Evolutionary conservation across 2,329 filamentous ascomycete genomes (phyloP).

Genomic region (Cercospora beticola): DNA sequence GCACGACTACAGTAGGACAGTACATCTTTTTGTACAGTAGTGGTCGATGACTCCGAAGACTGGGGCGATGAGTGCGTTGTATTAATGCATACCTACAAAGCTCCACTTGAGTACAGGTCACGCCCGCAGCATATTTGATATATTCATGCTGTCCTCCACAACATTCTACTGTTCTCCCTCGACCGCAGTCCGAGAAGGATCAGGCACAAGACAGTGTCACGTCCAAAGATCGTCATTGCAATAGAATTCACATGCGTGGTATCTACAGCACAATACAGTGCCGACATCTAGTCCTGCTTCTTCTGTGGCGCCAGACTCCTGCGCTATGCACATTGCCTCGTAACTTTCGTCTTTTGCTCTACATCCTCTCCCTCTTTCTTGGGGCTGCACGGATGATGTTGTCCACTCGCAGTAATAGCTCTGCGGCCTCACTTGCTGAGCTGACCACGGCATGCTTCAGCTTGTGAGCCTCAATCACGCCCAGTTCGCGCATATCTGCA

Average conservation of each 20-base stretch:
- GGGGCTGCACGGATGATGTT: conserved; percentile 96
- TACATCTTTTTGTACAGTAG: neutral
- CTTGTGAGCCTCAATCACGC: conserved; percentile 98
- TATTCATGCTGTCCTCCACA: neutral
- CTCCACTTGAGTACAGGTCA: neutral
- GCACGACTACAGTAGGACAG: neutral
- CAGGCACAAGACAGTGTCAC: neutral
- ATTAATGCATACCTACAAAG: neutral
- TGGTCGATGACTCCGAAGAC: neutral
- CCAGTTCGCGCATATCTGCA: conserved; percentile 90
- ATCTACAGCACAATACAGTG: conserved; percentile 1
- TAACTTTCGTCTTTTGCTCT: conserved; percentile 29
- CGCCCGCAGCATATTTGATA: neutral
- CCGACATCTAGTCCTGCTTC: conserved; percentile 5
- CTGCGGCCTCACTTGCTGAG: conserved; percentile 91
- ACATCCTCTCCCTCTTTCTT: conserved; percentile 75
- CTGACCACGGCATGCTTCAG: conserved; percentile 97
- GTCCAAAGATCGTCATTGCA: neutral
- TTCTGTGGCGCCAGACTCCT: conserved; percentile 8
- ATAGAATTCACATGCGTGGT: neutral
- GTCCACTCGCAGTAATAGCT: conserved; percentile 91
- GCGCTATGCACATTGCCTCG: conserved; percentile 10
- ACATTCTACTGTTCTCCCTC: neutral
- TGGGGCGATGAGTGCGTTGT: neutral
- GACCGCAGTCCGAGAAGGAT: neutral